Evolutionary conservation across 75 land plant genomes (phyloP), one percentile per base, ranked within the genome.

Genomic region (Picea sitchensis): DNA sequence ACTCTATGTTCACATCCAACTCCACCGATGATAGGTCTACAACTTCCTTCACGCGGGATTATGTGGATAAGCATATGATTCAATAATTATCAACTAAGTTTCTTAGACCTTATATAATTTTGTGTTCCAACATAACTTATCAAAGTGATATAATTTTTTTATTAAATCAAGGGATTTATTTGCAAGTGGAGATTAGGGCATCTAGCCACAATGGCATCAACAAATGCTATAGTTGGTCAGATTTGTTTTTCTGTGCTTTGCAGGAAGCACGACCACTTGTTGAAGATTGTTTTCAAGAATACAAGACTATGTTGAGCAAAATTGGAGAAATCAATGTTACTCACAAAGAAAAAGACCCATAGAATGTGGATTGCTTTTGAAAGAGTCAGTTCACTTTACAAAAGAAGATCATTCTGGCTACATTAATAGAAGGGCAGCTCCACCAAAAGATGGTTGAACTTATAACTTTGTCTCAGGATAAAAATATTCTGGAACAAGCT

Each of bases 11-110:
- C 26, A 26, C 26, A 26, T 26, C 26, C 26, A 26, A 26, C 26
- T 26, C 26, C 26, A 26, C 26, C 26, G 26, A 26, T 26, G 26
- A 26, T 26, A 26, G 26, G 76, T 88, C 65, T 91, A 62, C 80
- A 91, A 91, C 76, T 88, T 91, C 62, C 93, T 89, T 15, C 91
- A 88, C 77, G 91, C 83, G 8, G 91, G 91, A 0, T 87, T 88
- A 30, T 62, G 13, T 26, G 81, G 61, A 6, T 59, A 71, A 6
- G 87, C 83, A 58, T 56, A 58, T 20, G 72, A 76, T 38, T 56
- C 21, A 6, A 58, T 47, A 20, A 80, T 81, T 59, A 85, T 85
- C 68, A 47, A 57, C 83, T 80, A 59, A 81, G 75, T 18, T 61
- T 61, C 62, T 61, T 61, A 15, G 5, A 61, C 0, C n/a, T 36